Percentiles rank a stretch among this genome's conserved stretches.
Conservation (phyloP, 352 stramenopile genomes). For the Pythium phragmiticola region DNA sequence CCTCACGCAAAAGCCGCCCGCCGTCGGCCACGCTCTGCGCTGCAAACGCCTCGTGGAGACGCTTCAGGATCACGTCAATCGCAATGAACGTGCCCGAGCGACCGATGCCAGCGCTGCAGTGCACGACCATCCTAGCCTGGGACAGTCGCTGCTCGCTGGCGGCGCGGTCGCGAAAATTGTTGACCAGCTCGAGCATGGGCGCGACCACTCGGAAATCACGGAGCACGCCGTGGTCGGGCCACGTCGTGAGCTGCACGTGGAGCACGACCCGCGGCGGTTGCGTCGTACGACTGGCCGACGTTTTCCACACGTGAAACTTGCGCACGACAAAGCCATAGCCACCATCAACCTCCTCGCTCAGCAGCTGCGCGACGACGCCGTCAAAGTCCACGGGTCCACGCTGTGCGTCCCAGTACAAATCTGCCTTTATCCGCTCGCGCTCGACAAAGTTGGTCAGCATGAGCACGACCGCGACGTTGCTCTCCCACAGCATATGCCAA, state of each 20-base stretch:
- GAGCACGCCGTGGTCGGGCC: slow-evolving; percentile 77
- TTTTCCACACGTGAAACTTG: slow-evolving; percentile 49
- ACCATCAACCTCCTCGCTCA: slow-evolving; percentile 32
- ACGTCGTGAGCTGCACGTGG: slow-evolving; percentile 79
- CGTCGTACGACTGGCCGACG: slow-evolving; percentile 20
- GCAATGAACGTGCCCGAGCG: slow-evolving; percentile 83
- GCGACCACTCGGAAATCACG: slow-evolving; percentile 70
- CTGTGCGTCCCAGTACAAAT: slow-evolving; percentile 67
- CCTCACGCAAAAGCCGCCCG: slow-evolving; percentile 34
- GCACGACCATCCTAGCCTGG: slow-evolving; percentile 43
- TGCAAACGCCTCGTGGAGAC: slow-evolving; percentile 38
- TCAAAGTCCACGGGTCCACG: slow-evolving; percentile 51
- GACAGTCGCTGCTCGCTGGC: slow-evolving; percentile 5
- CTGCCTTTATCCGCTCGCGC: slow-evolving; percentile 61
- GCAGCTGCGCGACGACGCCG: slow-evolving; percentile 48
- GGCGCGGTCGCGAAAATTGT: slow-evolving; percentile 39
- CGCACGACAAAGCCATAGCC: slow-evolving; percentile 49
- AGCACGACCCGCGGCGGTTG: slow-evolving; percentile 41
- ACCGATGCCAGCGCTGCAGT: slow-evolving; percentile 81
- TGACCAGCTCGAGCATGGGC: slow-evolving; percentile 70
- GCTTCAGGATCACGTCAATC: slow-evolving; percentile 73
- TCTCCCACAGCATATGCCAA: slow-evolving; percentile 83
- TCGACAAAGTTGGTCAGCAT: slow-evolving; percentile 90
- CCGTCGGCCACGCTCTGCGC: slow-evolving; percentile 4
- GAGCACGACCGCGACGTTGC: slow-evolving; percentile 75